Base-by-base conservation (phyloP, 169 alveolate genomes). In the Toxoplasma gondii region DNA sequence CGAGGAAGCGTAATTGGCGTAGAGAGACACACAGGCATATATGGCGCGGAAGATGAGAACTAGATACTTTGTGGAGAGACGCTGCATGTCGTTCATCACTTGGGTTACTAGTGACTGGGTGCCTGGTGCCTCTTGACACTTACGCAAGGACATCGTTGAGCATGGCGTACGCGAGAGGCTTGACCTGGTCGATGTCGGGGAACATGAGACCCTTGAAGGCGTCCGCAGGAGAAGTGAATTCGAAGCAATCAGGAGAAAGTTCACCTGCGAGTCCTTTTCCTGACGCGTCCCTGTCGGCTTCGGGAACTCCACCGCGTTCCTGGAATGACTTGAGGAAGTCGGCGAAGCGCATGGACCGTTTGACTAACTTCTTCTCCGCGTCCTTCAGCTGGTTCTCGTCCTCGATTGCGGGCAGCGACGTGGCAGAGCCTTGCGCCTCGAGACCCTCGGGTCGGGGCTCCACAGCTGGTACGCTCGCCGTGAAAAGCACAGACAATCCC, bases 401-500 rank as follows among this genome's bases (percentile, higher is more conserved):
- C 24, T 78, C 87, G 1, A 19, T 22, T 7, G 16, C 49, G 0
- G 29, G 41, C 45, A 78, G 24, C 24, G 87, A 39, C 87, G 87
- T 34, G 34, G 53, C 10, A 16, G 53, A 34, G 45, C 87, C 24
- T 0, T 39, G 41, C 87, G 0, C 19, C 45, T 19, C 9, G 45
- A 38, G 43, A 1, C 22, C 19, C 41, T 19, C 9, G 34, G 53
- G 45, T 0, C 87, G 87, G 27, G 5, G 16, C 29, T 39, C 53
- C 12, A 34, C 39, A 10, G 43, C 87, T 5, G 95, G 92, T 19
- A 91, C 88, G 29, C 87, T 74, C 39, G 95, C 91, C 27, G 95
- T 92, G 82, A 84, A 53, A 74, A 92, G 95, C 53, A 92, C 92
- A 38, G 95, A 92, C 36, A 92, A 92, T 5, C 95, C 95, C 88